Conservation (phyloP, 768 basidiomycete species). For the Russula vinacea region DNA sequence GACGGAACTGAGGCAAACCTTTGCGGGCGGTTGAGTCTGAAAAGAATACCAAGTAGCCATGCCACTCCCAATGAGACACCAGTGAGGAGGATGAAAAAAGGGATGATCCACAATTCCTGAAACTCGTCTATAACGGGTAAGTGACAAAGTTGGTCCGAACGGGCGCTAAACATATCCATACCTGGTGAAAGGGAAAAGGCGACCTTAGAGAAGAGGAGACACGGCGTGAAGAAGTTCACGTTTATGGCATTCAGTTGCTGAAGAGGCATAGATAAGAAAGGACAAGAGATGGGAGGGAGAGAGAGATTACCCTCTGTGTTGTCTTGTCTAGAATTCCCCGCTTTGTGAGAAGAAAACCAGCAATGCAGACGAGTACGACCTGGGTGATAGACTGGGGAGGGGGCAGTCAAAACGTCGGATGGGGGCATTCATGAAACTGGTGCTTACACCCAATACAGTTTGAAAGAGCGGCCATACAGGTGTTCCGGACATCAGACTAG, state of each 20-base stretch:
- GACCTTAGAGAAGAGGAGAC: conserved; percentile 89
- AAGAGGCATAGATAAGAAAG: neutral
- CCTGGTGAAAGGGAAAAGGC: conserved; percentile 79
- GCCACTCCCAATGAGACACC: conserved; percentile 66
- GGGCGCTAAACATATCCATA: conserved; percentile 33
- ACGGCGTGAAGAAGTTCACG: conserved; percentile 84
- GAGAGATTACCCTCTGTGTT: conserved; percentile 69
- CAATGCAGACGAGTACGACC: conserved; percentile 81
- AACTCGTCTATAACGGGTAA: conserved; percentile 53
- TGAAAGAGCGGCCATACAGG: conserved; percentile 48
- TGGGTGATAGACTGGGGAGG: conserved; percentile 72
- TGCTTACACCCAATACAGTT: conserved; percentile 56
- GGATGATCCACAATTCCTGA: conserved; percentile 78
- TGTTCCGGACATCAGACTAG: conserved; percentile 22
- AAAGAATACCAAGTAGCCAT: conserved; percentile 55
- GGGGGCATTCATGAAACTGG: neutral
- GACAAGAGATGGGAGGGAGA: conserved; percentile 26
- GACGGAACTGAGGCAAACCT: conserved; percentile 44
- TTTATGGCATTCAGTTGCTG: conserved; percentile 80
- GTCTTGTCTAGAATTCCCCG: conserved; percentile 84
- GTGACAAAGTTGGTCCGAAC: neutral
- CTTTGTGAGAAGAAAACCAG: conserved; percentile 76
- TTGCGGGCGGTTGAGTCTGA: conserved; percentile 71
- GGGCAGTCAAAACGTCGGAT: neutral
- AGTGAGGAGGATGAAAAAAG: conserved; percentile 82